A percentile compares a stretch with the other conserved stretches of the same genome.
phyloP scores from a whole-genome alignment of 805 yeast genomes.

The Saccharomycopsis schoenii region DNA sequence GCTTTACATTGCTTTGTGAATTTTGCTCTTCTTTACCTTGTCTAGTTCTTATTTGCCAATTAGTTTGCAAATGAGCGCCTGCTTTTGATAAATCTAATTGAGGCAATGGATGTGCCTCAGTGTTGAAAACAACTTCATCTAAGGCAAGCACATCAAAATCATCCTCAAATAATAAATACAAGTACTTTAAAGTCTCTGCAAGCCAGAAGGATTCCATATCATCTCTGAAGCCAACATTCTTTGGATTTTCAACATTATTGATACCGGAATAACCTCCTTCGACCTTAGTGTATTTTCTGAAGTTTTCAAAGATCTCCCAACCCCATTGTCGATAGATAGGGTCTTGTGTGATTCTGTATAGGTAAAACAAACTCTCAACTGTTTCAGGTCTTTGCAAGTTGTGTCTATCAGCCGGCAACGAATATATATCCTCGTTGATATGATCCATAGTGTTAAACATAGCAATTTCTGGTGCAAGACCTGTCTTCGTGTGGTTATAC shows the following conservation, averaged over 20 bases:
- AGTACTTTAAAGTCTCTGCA: constrained; percentile 84
- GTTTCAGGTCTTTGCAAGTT: constrained; percentile 91
- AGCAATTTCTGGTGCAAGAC: constrained; percentile 82
- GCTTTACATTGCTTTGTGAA: not conserved
- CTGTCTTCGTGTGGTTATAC: constrained; percentile 68
- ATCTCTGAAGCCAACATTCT: constrained; percentile 41
- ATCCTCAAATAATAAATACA: constrained; percentile 70
- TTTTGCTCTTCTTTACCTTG: not conserved
- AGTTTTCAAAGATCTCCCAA: constrained; percentile 69
- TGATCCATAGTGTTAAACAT: constrained; percentile 56
- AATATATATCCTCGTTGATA: constrained; percentile 41
- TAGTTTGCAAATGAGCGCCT: constrained; percentile 25
- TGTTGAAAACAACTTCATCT: constrained; percentile 67
- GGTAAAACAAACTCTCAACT: constrained; percentile 74
- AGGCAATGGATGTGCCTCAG: constrained; percentile 95
- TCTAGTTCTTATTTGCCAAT: not conserved
- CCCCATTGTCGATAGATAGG: constrained; percentile 83
- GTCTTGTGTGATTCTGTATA: constrained; percentile 74
- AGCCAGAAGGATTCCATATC: constrained; percentile 91
- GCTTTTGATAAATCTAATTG: constrained; percentile 31
- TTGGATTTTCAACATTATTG: constrained; percentile 48
- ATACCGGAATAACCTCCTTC: constrained; percentile 53
- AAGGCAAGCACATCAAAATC: constrained; percentile 54
- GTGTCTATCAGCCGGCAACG: constrained; percentile 67
- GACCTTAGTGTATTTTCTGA: constrained; percentile 48